These are phyloP conservation scores for Phtheirospermum japonicum DNA, from an alignment of 257 asterid species.

Conservation along the genomic window DNA sequence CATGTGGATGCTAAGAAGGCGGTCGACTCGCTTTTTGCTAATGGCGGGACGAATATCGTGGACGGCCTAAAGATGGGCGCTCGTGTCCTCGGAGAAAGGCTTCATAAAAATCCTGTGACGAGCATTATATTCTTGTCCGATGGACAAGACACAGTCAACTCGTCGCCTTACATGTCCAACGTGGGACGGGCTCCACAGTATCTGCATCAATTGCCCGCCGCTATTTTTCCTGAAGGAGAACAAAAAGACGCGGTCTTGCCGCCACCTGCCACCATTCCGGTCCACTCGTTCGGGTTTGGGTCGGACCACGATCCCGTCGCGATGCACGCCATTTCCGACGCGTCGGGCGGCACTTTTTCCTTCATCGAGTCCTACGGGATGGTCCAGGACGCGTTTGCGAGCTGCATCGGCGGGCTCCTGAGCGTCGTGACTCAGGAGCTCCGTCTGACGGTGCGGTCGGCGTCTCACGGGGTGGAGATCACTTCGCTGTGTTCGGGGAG, in stretches of 20 bases:
- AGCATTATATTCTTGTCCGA: constrained; percentile 40
- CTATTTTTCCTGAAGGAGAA: constrained; percentile 23
- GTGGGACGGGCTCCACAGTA: constrained; percentile 22
- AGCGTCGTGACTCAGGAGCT: background rate
- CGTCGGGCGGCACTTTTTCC: background rate
- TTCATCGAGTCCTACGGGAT: background rate
- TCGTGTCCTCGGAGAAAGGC: constrained; percentile 31
- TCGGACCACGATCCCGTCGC: background rate
- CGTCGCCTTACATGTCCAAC: too few species aligned
- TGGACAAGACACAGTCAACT: constrained; percentile 35
- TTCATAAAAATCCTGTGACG: constrained; percentile 26
- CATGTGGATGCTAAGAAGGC: constrained; percentile 21
- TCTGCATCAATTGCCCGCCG: constrained; percentile 30
- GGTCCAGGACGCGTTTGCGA: background rate
- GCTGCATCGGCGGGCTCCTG: background rate
- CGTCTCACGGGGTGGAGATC: background rate
- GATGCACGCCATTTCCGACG: background rate
- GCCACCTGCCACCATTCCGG: too few species aligned
- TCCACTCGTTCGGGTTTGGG: background rate
- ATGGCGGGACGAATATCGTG: constrained; percentile 27
- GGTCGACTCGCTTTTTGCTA: constrained; percentile 1
- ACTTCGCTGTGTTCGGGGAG: background rate
- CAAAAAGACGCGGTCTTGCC: background rate
- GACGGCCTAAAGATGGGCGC: constrained; percentile 32
- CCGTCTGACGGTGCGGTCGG: background rate